Evolutionary conservation across 164 flowering plant genomes (phyloP), one percentile per base, ranked within the genome.

Genomic region (Warburgia ugandensis): DNA sequence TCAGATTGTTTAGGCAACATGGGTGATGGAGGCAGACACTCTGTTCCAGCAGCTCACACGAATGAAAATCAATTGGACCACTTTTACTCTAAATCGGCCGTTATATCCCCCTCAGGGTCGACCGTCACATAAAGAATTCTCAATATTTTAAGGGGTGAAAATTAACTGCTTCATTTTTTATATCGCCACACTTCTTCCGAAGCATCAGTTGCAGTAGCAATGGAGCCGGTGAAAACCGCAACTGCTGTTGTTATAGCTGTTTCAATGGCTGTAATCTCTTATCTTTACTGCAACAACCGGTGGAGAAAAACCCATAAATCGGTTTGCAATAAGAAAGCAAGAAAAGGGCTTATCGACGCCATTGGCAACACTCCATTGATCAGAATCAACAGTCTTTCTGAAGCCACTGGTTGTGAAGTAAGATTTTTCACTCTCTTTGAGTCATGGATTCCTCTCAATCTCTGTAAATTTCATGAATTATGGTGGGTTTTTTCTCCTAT

Each of bases 301-400:
- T 22, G 41, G 30, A 32, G 46, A 28, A 63, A 41, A 28, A 43
- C 44, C 22, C 35, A 25, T 3, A 22, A 17, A 14, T n/a, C 54
- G 14, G 35, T 30, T 14, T 41, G 25, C 8, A 55, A 46, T 28
- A 53, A 29, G 23, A 62, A 31, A 26, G 27, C 41, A 7, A 67
- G 68, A 47, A 66, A 66, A 31, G 99, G 97, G 36, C 52, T 94
- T 10, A 42, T 86, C 22, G 96, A 54, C 29, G 92, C 97, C 54
- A 77, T 94, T 72, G 99, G 99, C 10, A 86, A 89, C 66, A 94
- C 99, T 7, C 99, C 97, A 44, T 73, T 86, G 59, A 86, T 94
- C 65, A 75, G 92, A 63, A 94, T 94, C 66, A 76, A 84, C 58
- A 89, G 97, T 73, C 92, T 89, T 53, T 92, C 97, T 28, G 82